Percentiles rank a stretch among this genome's conserved stretches.
Evolutionary conservation across 805 yeast species (phyloP).

Genomic region (Hyphopichia homilentoma): DNA sequence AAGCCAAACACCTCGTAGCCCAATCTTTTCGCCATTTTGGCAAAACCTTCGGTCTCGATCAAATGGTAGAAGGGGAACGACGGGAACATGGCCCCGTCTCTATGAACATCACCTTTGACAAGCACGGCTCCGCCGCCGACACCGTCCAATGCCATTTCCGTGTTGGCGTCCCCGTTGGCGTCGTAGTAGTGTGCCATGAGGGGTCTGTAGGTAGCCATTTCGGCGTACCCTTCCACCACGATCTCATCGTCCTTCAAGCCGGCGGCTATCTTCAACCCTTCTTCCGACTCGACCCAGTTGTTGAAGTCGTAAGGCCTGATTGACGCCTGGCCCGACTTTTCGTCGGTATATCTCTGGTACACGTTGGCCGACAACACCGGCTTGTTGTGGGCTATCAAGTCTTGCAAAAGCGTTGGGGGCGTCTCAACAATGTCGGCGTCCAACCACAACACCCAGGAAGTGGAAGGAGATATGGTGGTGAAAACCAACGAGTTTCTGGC

Average conservation of each 20-base stretch:
- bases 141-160: slow-evolving; percentile 88
- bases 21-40: slow-evolving; percentile 93
- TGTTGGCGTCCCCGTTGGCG: slow-evolving; percentile 53
- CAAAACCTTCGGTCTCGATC: slow-evolving; percentile 97
- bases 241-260: slow-evolving; percentile 82
- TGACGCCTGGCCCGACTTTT: slow-evolving; percentile 47
- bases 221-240: slow-evolving; percentile 90
- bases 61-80: slow-evolving; percentile 95
- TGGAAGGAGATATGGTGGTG: slow-evolving; percentile 83
- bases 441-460: slow-evolving; percentile 95
- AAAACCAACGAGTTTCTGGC: slow-evolving; percentile 90
- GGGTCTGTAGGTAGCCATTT: slow-evolving; percentile 90
- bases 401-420: slow-evolving; percentile 79
- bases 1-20: slow-evolving; percentile 90
- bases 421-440: slow-evolving; percentile 94
- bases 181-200: slow-evolving; percentile 89
- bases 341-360: slow-evolving; percentile 73
- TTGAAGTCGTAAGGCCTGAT: slow-evolving; percentile 93
- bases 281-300: slow-evolving; percentile 89
- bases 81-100: slow-evolving; percentile 99
- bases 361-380: slow-evolving; percentile 92
- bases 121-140: slow-evolving; percentile 97
- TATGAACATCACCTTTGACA: slow-evolving; percentile 95
- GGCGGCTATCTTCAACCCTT: slow-evolving; percentile 72
- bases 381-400: slow-evolving; percentile 77